These are phyloP conservation scores for Castanea mollissima DNA, from an alignment of 306 rosid genomes.

Conservation along the genomic window DNA sequence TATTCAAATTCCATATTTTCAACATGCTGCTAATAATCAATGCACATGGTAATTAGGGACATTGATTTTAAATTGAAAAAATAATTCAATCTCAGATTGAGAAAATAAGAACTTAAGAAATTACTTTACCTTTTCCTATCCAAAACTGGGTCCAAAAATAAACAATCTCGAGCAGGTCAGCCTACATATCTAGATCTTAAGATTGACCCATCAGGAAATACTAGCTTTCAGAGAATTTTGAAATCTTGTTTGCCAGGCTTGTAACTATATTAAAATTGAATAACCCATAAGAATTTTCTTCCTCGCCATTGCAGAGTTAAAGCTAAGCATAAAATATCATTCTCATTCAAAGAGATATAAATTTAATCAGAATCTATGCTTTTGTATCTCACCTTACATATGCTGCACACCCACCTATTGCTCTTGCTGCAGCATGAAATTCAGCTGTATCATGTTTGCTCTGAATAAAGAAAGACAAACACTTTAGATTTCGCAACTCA, in stretches of 20 bases:
- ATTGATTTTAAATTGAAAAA: slow-evolving; percentile 2
- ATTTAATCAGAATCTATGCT: neutral
- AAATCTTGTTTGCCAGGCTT: slow-evolving; percentile 66
- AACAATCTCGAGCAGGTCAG: slow-evolving; percentile 71
- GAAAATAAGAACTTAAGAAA: neutral
- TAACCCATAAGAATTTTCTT: neutral
- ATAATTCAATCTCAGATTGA: neutral
- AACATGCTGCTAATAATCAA: slow-evolving; percentile 38
- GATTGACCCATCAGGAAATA: slow-evolving; percentile 62
- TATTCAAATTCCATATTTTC: slow-evolving; percentile 73
- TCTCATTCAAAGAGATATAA: neutral
- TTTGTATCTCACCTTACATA: slow-evolving; percentile 55
- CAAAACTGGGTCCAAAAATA: slow-evolving; percentile 60
- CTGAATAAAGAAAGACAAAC: slow-evolving; percentile 28
- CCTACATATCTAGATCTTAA: slow-evolving; percentile 62
- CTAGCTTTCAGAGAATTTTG: slow-evolving; percentile 58
- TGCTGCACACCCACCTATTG: slow-evolving; percentile 72
- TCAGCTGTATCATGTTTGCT: slow-evolving; percentile 69
- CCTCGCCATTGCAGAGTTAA: neutral
- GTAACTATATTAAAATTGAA: slow-evolving; percentile 43
- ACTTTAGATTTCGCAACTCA: neutral
- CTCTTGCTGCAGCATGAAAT: slow-evolving; percentile 86
- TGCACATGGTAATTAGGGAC: neutral
- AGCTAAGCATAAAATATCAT: neutral
- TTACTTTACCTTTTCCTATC: slow-evolving; percentile 49